Conservation (phyloP, 495 filamentous ascomycete genomes). For the Penicillium dipodomyicola region DNA sequence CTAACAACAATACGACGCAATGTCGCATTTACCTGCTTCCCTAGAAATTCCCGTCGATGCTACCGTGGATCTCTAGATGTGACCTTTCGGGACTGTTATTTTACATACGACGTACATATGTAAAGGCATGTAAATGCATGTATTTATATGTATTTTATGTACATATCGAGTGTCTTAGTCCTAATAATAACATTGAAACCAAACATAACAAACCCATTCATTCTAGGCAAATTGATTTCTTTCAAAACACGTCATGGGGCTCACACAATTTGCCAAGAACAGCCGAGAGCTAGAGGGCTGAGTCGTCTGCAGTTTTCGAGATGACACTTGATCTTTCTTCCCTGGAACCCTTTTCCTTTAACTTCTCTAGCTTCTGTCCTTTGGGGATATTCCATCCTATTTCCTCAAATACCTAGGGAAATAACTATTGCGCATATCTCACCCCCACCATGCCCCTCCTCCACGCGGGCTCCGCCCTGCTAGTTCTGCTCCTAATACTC, state of each 20-base stretch:
- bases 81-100: slow-evolving; percentile 3
- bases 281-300: slow-evolving; percentile 6
- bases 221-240: background rate
- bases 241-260: slow-evolving; percentile 4
- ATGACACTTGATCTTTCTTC: background rate
- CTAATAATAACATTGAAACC: background rate
- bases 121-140: no score
- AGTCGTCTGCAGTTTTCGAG: background rate
- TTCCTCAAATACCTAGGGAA: background rate
- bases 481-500: slow-evolving; percentile 57
- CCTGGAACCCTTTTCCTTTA: background rate
- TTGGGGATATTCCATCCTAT: background rate
- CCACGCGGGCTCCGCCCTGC: slow-evolving; percentile 33
- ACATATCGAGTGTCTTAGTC: background rate
- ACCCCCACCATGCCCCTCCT: slow-evolving; percentile 33
- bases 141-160: background rate
- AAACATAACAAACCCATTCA: background rate
- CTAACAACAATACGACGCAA: background rate
- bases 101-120: no score
- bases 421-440: background rate
- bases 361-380: background rate
- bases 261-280: slow-evolving; percentile 8
- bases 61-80: slow-evolving; percentile 26
- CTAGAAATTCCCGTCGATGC: slow-evolving; percentile 7
- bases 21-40: background rate